Evolutionary conservation across 495 filamentous ascomycete species (phyloP), one percentile per base, ranked within the genome.

Genomic region (Neurospora sp.): DNA sequence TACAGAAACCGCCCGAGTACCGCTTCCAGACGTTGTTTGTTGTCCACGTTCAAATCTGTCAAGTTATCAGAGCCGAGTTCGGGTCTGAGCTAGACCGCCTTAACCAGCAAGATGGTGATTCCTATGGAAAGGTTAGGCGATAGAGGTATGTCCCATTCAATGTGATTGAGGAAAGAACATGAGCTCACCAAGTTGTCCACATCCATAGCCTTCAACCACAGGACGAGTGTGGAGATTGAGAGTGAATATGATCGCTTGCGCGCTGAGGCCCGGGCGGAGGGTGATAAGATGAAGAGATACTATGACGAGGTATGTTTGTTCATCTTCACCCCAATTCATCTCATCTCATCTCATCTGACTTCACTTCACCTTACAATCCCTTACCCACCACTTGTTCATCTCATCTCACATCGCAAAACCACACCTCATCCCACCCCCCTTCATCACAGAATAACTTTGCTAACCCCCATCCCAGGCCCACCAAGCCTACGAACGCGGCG

Each of bases 211-310:
- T 95, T 96, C 89, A 94, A 93, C 82, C 92, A 94, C 83, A 83
- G 83, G 16, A 85, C 88, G 71, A 89, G 85, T 80, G 77, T 78
- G 73, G 86, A 89, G 72, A 86, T 90, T 53, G 94, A 98, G 82
- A 86, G 86, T 72, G 94, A 98, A 83, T 99, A 98, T 83, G 94
- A 98, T 77, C 94, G 93, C 40, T 88, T 98, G 10, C 93, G 96
- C 73, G 88, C 88, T 72, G 89, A 96, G 31, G 96, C 95, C 12
- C 89, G 90, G 70, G 86, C 88, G 75, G 94, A 96, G 82, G 92
- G 89, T 69, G 85, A 84, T 38, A 92, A 94, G 83, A 90, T 91
- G 76, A 86, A 86, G 40, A 85, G 85, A 38, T 97, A 92, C 82
- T 93, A 94, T 77, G 87, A 91, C 73, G 84, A 85, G 79, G 92